Base-by-base conservation (phyloP, 139 green algal species). In the Deuterostichococcus epilithicus region DNA sequence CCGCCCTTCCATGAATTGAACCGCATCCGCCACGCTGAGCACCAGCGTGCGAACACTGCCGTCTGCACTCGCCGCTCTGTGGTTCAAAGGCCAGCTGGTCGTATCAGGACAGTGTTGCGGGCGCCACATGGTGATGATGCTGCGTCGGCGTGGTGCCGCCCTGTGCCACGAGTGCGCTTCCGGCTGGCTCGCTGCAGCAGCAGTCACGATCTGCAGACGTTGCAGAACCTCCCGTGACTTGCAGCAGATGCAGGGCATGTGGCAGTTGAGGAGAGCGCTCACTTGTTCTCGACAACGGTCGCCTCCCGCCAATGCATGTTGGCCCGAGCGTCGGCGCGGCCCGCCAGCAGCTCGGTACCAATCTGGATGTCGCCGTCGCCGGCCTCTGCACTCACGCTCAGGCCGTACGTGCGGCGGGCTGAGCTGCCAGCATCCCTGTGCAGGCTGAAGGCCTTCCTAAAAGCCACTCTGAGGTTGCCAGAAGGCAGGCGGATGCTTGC, bases 1-100 rank as follows among this genome's bases (percentile, higher is more conserved):
- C 30, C 86, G 76, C 25, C 90, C 88, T 72, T 96, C 90, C 70
- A 92, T 68, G 69, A 86, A 89, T 35, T 83, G 80, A 10, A 91
- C 85, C 0, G 69, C 58, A 47, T 89, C 85, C 32, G 83, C 82
- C 13, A 89, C 79, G 22, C 70, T 81, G 1, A 89, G 72, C 32
- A 83, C 72, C 65, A 89, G 58, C 6, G 82, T 86, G 30, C 82
- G 70, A 42, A 86, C 74, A 0, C 36, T 68, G 47, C 85, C 85
- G 66, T 89, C 85, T 5, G 68, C 80, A 1, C 76, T 84, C 0
- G 75, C 82, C 28, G 76, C 78, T 45, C 76, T 89, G 79, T 66
- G 65, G 35, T 18, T 10, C 30, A 60, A 28, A 70, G 26, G 30
- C 20, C 2, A 76, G 68, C 74, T 44, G 13, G 26, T 10, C 1